phyloP scores from a whole-genome alignment of 495 filamentous ascomycete genomes.

The Penicillium pulvis region DNA sequence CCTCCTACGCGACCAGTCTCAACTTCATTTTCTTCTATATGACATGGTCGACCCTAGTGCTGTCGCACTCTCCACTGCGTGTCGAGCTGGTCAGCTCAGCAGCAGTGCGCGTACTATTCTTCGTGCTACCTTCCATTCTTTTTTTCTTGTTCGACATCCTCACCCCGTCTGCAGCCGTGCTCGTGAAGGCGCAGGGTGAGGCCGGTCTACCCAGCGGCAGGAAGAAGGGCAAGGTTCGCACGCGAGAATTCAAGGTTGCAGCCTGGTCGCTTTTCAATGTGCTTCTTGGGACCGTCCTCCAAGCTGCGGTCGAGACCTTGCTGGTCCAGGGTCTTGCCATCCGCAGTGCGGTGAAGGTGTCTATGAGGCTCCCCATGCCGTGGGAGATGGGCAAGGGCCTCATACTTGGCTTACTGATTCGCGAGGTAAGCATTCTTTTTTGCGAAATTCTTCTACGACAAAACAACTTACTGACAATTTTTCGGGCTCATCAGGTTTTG shows the following conservation, averaged over 20 bases:
- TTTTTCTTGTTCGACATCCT: constrained; percentile 75
- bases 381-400: constrained; percentile 60
- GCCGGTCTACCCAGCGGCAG: constrained; percentile 62
- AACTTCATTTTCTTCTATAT: constrained; percentile 89
- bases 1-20: constrained; percentile 71
- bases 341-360: constrained; percentile 59
- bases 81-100: constrained; percentile 75
- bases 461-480: constrained; percentile 5
- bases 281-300: constrained; percentile 53
- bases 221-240: constrained; percentile 39
- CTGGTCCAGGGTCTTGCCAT: constrained; percentile 51
- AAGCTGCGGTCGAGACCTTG: constrained; percentile 59
- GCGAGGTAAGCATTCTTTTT: constrained; percentile 49
- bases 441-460: not conserved
- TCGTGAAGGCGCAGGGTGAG: constrained; percentile 70
- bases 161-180: constrained; percentile 64
- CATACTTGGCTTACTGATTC: constrained; percentile 47
- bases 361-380: constrained; percentile 61
- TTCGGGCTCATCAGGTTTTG: constrained; percentile 37
- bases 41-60: constrained; percentile 83
- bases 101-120: constrained; percentile 69
- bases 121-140: constrained; percentile 68
- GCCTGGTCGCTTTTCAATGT: constrained; percentile 69
- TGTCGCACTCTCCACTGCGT: constrained; percentile 72
- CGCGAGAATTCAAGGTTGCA: constrained; percentile 40